phyloP scores from a whole-genome alignment of 2,329 filamentous ascomycete genomes.

The Penicillium sp. region DNA sequence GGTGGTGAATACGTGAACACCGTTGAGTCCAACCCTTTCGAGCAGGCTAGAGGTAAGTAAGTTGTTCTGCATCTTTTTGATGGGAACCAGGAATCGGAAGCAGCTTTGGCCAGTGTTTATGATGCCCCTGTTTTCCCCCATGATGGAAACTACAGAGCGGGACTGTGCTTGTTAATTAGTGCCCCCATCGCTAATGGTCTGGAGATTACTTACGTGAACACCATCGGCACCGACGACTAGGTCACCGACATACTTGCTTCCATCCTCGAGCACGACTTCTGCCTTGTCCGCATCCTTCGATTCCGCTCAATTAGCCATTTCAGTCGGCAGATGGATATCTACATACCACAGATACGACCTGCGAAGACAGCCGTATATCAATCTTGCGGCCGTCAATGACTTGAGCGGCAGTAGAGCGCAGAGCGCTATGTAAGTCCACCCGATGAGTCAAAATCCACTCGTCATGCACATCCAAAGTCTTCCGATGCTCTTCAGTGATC shows the following conservation, averaged over 20 bases:
- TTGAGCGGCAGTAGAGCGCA: slow-evolving; percentile 34
- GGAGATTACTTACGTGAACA: slow-evolving; percentile 34
- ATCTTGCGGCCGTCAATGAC: slow-evolving; percentile 25
- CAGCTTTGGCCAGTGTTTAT: slow-evolving; percentile 35
- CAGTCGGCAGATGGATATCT: slow-evolving; percentile 3
- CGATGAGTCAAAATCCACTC: slow-evolving; percentile 36
- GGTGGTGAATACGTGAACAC: slow-evolving; percentile 16
- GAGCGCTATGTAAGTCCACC: slow-evolving; percentile 44
- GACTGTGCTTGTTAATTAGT: slow-evolving; percentile 21
- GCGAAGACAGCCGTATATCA: slow-evolving; percentile 17
- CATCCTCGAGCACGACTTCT: slow-evolving; percentile 34
- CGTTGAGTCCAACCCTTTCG: slow-evolving; percentile 21
- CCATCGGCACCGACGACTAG: slow-evolving; percentile 49
- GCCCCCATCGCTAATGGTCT: not conserved
- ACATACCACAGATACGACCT: slow-evolving; percentile 30
- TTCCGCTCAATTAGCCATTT: not conserved
- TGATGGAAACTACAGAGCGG: slow-evolving; percentile 21
- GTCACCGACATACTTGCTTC: slow-evolving; percentile 37
- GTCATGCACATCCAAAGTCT: slow-evolving; percentile 10
- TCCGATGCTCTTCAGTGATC: slow-evolving; percentile 15
- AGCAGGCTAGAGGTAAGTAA: slow-evolving; percentile 35
- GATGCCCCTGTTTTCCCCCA: slow-evolving; percentile 14
- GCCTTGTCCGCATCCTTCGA: slow-evolving; percentile 28
- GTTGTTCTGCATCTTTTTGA: slow-evolving; percentile 32
- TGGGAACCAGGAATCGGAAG: slow-evolving; percentile 44